A percentile compares a stretch with the other conserved stretches of the same genome.
Conservation (phyloP, 768 basidiomycete genomes). For the Neoboletus subvelutipes region DNA sequence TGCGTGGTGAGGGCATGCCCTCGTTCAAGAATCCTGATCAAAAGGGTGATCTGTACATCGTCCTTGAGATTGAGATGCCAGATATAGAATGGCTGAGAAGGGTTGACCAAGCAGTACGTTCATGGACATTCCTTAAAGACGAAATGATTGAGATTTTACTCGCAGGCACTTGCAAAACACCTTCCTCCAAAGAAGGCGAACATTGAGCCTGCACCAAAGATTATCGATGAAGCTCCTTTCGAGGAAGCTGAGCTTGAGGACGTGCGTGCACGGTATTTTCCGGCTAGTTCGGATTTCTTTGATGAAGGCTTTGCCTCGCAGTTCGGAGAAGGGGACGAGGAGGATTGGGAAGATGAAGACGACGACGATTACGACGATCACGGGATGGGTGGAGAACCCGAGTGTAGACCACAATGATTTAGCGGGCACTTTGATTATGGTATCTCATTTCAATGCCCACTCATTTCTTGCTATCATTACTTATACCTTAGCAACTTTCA, state of each 20-base stretch:
- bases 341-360: constrained; percentile 70
- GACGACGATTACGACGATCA: constrained; percentile 53
- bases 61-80: constrained; percentile 90
- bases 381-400: constrained; percentile 45
- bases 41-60: constrained; percentile 81
- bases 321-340: constrained; percentile 72
- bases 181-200: constrained; percentile 78
- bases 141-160: constrained; percentile 6
- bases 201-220: constrained; percentile 66
- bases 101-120: constrained; percentile 57
- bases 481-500: constrained; percentile 17
- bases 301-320: constrained; percentile 66
- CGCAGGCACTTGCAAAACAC: constrained; percentile 59
- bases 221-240: constrained; percentile 68
- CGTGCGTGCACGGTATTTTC: constrained; percentile 79
- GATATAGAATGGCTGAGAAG: constrained; percentile 69
- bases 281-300: constrained; percentile 74
- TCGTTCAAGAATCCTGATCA: constrained; percentile 58
- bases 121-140: neutral
- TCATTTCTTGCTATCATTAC: constrained; percentile 12
- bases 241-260: constrained; percentile 79
- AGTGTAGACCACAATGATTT: constrained; percentile 61
- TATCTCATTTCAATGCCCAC: constrained; percentile 11
- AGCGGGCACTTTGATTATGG: constrained; percentile 3
- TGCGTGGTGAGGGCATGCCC: constrained; percentile 92